Base-by-base conservation (phyloP, 768 basidiomycete genomes). In the Cystobasidium onofrii region DNA sequence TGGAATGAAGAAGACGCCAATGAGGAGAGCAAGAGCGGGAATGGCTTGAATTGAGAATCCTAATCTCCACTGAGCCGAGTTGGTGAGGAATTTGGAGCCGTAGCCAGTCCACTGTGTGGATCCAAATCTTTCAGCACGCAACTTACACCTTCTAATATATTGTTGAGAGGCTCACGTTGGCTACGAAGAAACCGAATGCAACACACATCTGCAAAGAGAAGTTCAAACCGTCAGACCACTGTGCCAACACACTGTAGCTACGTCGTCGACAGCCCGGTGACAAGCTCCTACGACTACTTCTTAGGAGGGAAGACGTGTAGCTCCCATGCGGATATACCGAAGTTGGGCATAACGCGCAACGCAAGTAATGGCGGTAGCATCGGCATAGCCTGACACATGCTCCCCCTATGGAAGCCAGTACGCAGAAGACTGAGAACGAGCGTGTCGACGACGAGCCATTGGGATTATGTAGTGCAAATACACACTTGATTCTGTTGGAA, bases 31-130 rank as follows among this genome's bases (percentile, higher is more conserved):
- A 13, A 72, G 15, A 2, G 70, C 70, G 9, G 70, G 70, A 23
- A 72, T 72, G 64, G 29, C 64, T 64, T 60, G 54, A 64, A 72
- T 60, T 3, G 67, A 10, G 36, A 72, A 72, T 57, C 70, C 54
- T 9, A 72, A 13, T 31, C 70, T 10, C 70, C 70, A 72, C 23
- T 69, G 66, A 1, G 23, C 44, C 9, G 27, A 25, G 27, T 52
- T 69, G 4, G 20, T 33, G 13, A 69, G 13, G 66, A 69, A 69
- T 31, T 69, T 41, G 66, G 12, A 25, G 13, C 66, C 66, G 54
- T 69, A 69, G 44, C 66, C 66, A 17, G 66, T 69, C 66, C 66
- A 69, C 46, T 50, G 46, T 9, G 20, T 6, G 39, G 15, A 15
- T 4, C 6, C 4, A 4, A 25, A 18, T 6, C 54, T 57, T 18